A percentile compares a stretch with the other conserved stretches of the same genome.
Evolutionary conservation across 2,329 filamentous ascomycete species (phyloP).

Genomic region (Coniochaeta prunicola): DNA sequence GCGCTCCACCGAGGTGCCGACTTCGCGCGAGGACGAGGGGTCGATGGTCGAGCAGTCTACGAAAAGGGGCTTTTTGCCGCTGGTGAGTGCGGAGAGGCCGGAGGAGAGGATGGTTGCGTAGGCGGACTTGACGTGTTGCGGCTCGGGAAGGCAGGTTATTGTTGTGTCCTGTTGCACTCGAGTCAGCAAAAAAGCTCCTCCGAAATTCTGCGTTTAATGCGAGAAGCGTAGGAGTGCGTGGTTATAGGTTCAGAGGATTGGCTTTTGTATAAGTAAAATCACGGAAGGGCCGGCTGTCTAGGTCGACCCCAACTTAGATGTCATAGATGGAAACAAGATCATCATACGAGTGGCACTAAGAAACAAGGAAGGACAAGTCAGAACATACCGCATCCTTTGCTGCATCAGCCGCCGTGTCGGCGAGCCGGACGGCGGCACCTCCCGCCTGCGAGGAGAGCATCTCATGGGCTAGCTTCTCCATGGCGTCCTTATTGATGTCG

Average conservation of each 20-base stretch:
- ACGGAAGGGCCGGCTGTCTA: constrained; percentile 39
- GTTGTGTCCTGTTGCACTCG: constrained; percentile 60
- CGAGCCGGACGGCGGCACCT: constrained; percentile 40
- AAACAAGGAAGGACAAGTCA: neutral
- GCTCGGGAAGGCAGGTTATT: constrained; percentile 84
- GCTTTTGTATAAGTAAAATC: constrained; percentile 59
- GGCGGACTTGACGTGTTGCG: constrained; percentile 77
- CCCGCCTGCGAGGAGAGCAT: constrained; percentile 31
- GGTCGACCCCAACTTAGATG: constrained; percentile 61
- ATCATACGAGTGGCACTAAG: constrained; percentile 15
- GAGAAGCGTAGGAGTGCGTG: constrained; percentile 7
- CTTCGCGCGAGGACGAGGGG: constrained; percentile 70
- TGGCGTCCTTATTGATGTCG: constrained; percentile 46
- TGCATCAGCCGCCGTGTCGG: constrained; percentile 37
- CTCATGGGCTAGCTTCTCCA: constrained; percentile 38
- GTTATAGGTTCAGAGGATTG: constrained; percentile 60
- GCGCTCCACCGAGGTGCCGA: constrained; percentile 58
- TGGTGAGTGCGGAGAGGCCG: constrained; percentile 36
- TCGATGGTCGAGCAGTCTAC: constrained; percentile 98
- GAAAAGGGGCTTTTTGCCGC: constrained; percentile 60
- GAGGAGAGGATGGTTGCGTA: constrained; percentile 68
- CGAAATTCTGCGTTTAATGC: no score
- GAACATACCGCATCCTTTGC: constrained; percentile 44
- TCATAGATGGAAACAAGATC: constrained; percentile 46
- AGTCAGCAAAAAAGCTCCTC: constrained; percentile 8